Conservation (phyloP, 192 early-diverging fungal species). For the Coemansia sp. region DNA sequence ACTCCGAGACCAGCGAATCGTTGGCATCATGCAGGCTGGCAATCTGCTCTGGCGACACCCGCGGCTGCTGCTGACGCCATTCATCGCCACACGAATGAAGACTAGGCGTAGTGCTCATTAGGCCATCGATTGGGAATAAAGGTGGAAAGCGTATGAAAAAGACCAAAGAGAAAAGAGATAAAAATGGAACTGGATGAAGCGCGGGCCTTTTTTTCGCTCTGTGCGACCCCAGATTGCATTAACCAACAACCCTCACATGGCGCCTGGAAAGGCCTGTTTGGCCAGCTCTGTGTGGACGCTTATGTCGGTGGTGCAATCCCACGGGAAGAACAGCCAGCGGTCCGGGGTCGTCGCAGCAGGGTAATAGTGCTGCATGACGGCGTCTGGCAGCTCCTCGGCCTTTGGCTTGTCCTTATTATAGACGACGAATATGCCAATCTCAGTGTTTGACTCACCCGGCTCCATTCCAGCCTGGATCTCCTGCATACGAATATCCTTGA, state of each 20-base stretch:
- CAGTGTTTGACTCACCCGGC: slow-evolving; percentile 46
- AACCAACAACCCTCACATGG: too few relatives aligned
- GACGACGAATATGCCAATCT: slow-evolving; percentile 72
- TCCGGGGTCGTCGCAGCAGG: slow-evolving; percentile 72
- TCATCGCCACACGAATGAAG: not conserved
- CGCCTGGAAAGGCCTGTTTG: slow-evolving; percentile 16
- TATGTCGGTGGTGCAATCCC: slow-evolving; percentile 69
- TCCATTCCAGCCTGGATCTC: slow-evolving; percentile 39
- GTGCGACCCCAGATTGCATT: not conserved
- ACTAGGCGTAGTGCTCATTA: not conserved
- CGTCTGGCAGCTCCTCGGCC: slow-evolving; percentile 58
- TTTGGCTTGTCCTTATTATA: slow-evolving; percentile 80
- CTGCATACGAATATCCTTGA: slow-evolving; percentile 64
- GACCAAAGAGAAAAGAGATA: not conserved
- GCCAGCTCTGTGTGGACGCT: slow-evolving; percentile 62
- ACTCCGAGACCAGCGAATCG: slow-evolving; percentile 5
- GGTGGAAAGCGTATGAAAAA: not conserved
- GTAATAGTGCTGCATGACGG: slow-evolving; percentile 63
- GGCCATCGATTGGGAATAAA: not conserved
- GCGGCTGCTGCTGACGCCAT: not conserved
- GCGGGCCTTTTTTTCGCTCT: not conserved
- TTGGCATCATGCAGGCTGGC: slow-evolving; percentile 10
- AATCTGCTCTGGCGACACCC: slow-evolving; percentile 6
- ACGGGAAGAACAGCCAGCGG: slow-evolving; percentile 72
- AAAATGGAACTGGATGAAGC: too few relatives aligned